Percentiles rank a stretch among this genome's conserved stretches.
These are phyloP conservation scores for Wickerhamiella infanticola DNA, from an alignment of 1,139 yeast species.

Conservation along the genomic window DNA sequence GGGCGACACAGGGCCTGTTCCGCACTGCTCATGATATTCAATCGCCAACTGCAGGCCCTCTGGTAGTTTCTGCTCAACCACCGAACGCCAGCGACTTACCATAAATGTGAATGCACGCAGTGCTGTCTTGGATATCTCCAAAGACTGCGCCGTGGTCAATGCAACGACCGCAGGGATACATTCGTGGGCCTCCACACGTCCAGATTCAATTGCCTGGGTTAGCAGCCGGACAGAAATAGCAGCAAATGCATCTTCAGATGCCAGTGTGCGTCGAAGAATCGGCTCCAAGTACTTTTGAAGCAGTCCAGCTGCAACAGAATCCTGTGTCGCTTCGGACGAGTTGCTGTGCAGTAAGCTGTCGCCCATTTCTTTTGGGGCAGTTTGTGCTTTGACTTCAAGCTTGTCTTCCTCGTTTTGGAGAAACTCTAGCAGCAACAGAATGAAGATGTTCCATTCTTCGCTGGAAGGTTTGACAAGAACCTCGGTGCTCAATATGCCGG, in stretches of 20 bases:
- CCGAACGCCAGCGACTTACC: background rate
- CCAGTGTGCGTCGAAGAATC: background rate
- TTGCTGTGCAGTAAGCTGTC: conserved; percentile 1
- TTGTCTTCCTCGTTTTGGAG: conserved; percentile 3
- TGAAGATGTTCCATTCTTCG: conserved; percentile 5
- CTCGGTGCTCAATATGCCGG: background rate
- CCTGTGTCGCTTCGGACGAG: background rate
- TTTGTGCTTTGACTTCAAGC: background rate
- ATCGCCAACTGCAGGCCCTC: conserved; percentile 1
- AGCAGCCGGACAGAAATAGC: background rate
- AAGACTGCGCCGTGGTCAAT: background rate
- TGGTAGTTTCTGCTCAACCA: background rate
- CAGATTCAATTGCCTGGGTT: background rate
- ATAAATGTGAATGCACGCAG: background rate
- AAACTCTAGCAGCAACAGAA: conserved; percentile 4
- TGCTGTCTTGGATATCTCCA: background rate
- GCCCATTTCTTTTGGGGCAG: background rate
- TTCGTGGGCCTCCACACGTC: conserved; percentile 1
- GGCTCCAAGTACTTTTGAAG: conserved; percentile 2
- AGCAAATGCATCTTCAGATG: background rate
- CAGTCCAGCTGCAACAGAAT: conserved; percentile 5
- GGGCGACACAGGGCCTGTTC: background rate
- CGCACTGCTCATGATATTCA: background rate
- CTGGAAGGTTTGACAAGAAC: background rate
- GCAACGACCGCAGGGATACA: conserved; percentile 1